These are phyloP conservation scores for Phytophthora aleatoria DNA, from an alignment of 352 stramenopile genomes.

Conservation along the genomic window DNA sequence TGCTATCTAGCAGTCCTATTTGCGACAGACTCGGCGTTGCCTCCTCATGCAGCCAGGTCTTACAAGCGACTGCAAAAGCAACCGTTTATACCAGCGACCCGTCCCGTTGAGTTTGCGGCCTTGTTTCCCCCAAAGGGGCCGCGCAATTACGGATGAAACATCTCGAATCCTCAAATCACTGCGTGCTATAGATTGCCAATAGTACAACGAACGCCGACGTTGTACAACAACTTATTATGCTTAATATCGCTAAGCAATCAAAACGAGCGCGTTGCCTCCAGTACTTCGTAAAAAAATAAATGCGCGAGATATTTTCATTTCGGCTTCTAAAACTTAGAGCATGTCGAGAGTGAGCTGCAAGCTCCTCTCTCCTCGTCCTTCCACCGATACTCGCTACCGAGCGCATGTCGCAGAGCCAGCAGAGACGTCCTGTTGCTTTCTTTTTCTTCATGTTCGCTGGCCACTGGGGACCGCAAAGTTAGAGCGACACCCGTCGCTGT, in stretches of 20 bases:
- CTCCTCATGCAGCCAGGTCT: conserved; percentile 72
- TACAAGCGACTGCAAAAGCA: conserved; percentile 87
- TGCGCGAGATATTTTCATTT: conserved; percentile 13
- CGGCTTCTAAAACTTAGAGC: conserved; percentile 17
- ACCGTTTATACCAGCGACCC: conserved; percentile 84
- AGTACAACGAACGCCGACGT: not conserved
- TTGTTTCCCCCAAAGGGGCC: conserved; percentile 67
- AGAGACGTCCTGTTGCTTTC: conserved; percentile 1
- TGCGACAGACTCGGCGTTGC: conserved; percentile 78
- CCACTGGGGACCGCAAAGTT: not conserved
- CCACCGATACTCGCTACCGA: conserved; percentile 15
- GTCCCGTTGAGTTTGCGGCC: conserved; percentile 86
- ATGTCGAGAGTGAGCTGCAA: conserved; percentile 8
- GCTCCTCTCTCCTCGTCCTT: conserved; percentile 11
- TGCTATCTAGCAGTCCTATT: conserved; percentile 71
- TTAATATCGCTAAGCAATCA: not conserved
- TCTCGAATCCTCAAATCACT: conserved; percentile 5
- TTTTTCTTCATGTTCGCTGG: conserved; percentile 15
- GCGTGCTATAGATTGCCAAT: too few relatives aligned
- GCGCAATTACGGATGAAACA: conserved; percentile 87
- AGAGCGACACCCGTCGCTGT: conserved; percentile 5
- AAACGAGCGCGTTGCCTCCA: not conserved
- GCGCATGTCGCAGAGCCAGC: conserved; percentile 1
- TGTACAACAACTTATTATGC: not conserved
- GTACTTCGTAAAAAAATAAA: conserved; percentile 17